A percentile compares a stretch with the other conserved stretches of the same genome.
Evolutionary conservation across 257 asterid genomes (phyloP).

Genomic region (Solanum megistacrolobum): DNA sequence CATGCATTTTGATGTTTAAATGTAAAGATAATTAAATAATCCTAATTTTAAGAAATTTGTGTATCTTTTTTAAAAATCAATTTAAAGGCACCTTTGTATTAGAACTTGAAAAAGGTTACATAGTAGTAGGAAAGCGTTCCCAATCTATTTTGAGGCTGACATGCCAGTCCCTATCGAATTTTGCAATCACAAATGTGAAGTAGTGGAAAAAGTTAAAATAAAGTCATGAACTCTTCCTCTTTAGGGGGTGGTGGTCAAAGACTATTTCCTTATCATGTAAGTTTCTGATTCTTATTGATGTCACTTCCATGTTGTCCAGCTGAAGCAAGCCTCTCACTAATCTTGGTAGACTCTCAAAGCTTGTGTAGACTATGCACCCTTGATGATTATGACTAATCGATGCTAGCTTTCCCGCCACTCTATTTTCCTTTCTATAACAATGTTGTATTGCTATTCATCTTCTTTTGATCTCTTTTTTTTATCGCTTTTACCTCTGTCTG

Average conservation of each 20-base stretch:
- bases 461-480: too few relatives aligned
- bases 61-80: too few relatives aligned
- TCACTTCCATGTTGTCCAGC: not conserved
- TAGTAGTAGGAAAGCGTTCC: not conserved
- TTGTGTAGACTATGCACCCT: not conserved
- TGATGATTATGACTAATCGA: not conserved
- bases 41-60: too few relatives aligned
- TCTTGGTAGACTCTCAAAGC: not conserved
- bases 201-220: not conserved
- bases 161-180: not conserved
- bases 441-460: too few relatives aligned
- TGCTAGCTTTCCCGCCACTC: too few relatives aligned
- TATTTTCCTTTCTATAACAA: too few relatives aligned
- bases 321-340: not conserved
- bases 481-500: too few relatives aligned
- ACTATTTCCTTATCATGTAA: not conserved
- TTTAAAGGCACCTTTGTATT: not conserved
- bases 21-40: too few relatives aligned
- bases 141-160: not conserved
- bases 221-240: not conserved
- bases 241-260: too few relatives aligned
- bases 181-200: not conserved
- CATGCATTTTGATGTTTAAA: too few relatives aligned
- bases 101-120: not conserved
- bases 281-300: not conserved